These are phyloP conservation scores for Saposhnikovia divaricata DNA, from an alignment of 129 eudicot genomes.

Conservation along the genomic window DNA sequence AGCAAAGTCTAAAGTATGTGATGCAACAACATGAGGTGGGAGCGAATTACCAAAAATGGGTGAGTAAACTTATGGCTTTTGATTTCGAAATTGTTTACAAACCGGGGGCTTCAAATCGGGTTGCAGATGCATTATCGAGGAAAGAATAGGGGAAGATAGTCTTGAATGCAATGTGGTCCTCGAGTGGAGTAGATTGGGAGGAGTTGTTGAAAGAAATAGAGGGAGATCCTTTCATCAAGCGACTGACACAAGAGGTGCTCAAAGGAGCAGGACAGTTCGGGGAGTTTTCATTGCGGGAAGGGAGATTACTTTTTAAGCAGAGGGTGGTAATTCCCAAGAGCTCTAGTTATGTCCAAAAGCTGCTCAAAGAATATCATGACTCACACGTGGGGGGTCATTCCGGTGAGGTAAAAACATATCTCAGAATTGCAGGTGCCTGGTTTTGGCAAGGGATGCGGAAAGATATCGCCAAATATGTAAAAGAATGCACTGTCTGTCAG, in stretches of 20 bases:
- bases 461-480: not conserved
- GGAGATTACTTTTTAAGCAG: too few relatives aligned
- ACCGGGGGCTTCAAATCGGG: not conserved
- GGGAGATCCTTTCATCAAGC: too few relatives aligned
- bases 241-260: too few relatives aligned
- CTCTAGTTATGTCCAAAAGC: too few relatives aligned
- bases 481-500: not conserved
- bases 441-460: not conserved
- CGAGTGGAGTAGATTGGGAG: not conserved
- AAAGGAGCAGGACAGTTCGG: too few relatives aligned
- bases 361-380: not conserved
- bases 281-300: too few relatives aligned
- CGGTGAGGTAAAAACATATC: not conserved
- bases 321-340: too few relatives aligned
- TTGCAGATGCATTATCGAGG: not conserved
- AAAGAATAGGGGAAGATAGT: rapidly evolving
- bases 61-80: not conserved
- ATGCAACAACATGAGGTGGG: not conserved
- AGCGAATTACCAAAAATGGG: not conserved
- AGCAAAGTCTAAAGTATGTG: not conserved
- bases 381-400: not conserved
- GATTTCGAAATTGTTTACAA: not conserved
- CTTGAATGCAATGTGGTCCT: rapidly evolving
- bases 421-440: rapidly evolving
- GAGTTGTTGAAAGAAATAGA: not conserved